A percentile compares a stretch with the other conserved stretches of the same genome.
Conservation (phyloP, 75 land plant genomes). For the Larix kaempferi region DNA sequence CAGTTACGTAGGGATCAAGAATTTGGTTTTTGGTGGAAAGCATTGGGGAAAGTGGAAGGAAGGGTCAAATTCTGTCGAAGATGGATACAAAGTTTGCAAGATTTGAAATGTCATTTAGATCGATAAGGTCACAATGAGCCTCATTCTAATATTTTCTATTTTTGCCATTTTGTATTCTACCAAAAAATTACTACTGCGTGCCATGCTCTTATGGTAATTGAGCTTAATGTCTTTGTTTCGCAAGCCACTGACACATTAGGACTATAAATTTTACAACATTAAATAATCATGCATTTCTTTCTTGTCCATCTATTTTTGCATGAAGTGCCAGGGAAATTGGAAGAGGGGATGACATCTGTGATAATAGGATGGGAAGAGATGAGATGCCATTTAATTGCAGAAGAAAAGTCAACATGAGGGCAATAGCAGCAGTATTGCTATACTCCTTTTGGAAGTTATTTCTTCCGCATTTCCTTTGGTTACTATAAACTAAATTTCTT, state of each 20-base stretch:
- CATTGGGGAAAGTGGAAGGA: slow-evolving; percentile 36
- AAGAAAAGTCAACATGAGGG: background rate
- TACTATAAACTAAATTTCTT: too few relatives aligned
- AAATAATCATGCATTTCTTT: background rate
- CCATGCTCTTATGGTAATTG: background rate
- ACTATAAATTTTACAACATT: background rate
- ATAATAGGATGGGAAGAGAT: background rate
- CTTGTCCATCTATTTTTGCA: background rate
- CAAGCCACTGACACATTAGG: background rate
- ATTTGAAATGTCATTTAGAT: slow-evolving; percentile 8
- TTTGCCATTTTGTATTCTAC: background rate
- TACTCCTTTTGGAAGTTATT: background rate
- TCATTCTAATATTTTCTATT: background rate
- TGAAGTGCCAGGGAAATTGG: background rate
- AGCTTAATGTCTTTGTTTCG: background rate
- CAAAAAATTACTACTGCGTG: background rate
- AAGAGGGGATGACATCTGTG: background rate
- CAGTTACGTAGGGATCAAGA: slow-evolving; percentile 48
- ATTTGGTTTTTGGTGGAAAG: slow-evolving; percentile 36
- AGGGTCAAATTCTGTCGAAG: slow-evolving; percentile 19
- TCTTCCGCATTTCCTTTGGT: background rate
- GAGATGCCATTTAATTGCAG: background rate
- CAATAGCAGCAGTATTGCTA: slow-evolving; percentile 1
- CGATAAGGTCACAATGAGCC: background rate
- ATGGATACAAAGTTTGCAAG: slow-evolving; percentile 28